Percentiles rank a stretch among this genome's conserved stretches.
These are phyloP conservation scores for Diospyros lotus DNA, from an alignment of 148 eudicot genomes.

Conservation along the genomic window DNA sequence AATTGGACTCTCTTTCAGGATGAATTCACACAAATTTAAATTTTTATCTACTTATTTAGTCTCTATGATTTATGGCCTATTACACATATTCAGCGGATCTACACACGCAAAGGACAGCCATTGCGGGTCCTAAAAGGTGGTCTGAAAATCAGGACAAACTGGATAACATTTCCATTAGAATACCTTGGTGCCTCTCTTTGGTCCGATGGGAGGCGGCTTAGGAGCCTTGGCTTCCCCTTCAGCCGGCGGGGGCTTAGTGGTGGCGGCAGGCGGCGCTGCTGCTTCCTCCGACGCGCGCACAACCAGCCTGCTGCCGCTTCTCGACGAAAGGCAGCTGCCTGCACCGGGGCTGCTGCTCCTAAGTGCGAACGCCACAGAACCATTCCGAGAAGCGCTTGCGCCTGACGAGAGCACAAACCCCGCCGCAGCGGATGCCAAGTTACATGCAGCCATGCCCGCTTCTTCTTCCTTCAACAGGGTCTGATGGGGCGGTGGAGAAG, in stretches of 20 bases:
- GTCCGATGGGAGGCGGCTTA: conserved; percentile 23
- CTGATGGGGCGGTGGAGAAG: background rate
- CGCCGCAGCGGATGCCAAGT: conserved; percentile 17
- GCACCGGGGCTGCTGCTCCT: background rate
- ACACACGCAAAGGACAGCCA: too few species aligned
- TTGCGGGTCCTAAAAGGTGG: too few species aligned
- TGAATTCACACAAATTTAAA: background rate
- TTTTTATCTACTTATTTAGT: background rate
- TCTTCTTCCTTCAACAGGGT: background rate
- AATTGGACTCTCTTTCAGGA: too few species aligned
- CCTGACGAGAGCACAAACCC: conserved; percentile 14
- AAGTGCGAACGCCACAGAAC: background rate
- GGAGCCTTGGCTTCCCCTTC: background rate
- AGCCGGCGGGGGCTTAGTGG: background rate
- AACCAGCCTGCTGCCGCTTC: background rate
- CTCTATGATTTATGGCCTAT: background rate
- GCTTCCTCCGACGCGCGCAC: conserved; percentile 18
- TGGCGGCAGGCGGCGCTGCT: conserved; percentile 11
- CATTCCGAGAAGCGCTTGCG: background rate
- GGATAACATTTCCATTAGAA: too few species aligned
- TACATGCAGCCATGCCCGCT: conserved; percentile 15
- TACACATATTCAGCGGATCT: too few species aligned
- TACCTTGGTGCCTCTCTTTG: conserved; percentile 23
- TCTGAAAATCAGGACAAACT: too few species aligned
- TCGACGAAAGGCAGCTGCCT: background rate